These are phyloP conservation scores for Phylloporus arenicola DNA, from an alignment of 768 basidiomycete genomes.

Conservation along the genomic window DNA sequence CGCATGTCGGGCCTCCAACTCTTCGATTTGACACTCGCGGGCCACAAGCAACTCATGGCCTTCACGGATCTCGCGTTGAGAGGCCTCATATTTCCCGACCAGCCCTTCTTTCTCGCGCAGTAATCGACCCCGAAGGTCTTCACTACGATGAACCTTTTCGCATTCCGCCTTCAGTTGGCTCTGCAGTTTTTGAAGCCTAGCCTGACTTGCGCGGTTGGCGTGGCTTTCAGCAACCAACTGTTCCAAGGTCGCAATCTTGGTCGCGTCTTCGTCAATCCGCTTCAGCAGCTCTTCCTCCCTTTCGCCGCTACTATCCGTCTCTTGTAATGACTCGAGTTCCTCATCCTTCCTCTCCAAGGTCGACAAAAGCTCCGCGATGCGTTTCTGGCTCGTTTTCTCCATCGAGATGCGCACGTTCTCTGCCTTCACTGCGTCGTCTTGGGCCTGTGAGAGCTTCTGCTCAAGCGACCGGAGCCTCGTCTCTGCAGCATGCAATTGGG, in stretches of 20 bases:
- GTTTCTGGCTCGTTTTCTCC: slow-evolving; percentile 42
- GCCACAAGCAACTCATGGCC: slow-evolving; percentile 17
- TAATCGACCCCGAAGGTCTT: slow-evolving; percentile 43
- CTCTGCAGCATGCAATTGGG: slow-evolving; percentile 41
- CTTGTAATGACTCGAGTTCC: slow-evolving; percentile 46
- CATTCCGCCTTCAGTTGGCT: slow-evolving; percentile 39
- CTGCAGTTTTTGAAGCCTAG: slow-evolving; percentile 38
- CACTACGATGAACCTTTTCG: slow-evolving; percentile 34
- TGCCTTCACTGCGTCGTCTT: slow-evolving; percentile 43
- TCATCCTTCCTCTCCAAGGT: slow-evolving; percentile 53
- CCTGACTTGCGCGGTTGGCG: slow-evolving; percentile 26
- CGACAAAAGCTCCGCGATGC: slow-evolving; percentile 40
- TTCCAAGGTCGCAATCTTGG: slow-evolving; percentile 57
- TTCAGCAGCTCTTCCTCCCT: slow-evolving; percentile 59
- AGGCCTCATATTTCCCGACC: slow-evolving; percentile 38
- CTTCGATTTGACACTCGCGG: slow-evolving; percentile 21
- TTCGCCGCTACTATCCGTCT: slow-evolving; percentile 34
- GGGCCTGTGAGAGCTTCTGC: slow-evolving; percentile 46
- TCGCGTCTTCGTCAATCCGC: slow-evolving; percentile 70
- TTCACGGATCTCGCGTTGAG: slow-evolving; percentile 29
- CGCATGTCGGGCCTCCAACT: slow-evolving; percentile 24
- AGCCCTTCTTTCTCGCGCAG: slow-evolving; percentile 51
- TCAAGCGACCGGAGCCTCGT: slow-evolving; percentile 37
- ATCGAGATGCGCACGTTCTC: slow-evolving; percentile 57
- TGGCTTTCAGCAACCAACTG: slow-evolving; percentile 39